Conservation (phyloP, 2,329 filamentous ascomycete species). For the Penicillium italicum region DNA sequence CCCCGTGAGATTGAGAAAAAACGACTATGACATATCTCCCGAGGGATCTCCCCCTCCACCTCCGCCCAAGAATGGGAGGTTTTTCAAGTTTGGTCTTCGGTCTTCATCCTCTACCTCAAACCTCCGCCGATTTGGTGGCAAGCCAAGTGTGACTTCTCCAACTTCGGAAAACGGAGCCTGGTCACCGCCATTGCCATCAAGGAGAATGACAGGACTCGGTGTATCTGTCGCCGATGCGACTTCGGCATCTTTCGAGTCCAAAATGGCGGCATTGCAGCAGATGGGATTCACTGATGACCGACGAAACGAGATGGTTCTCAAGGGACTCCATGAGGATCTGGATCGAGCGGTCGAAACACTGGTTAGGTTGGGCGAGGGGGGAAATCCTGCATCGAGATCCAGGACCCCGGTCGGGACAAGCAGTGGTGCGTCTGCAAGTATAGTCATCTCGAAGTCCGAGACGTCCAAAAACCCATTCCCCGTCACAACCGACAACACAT, state of each 20-base stretch:
- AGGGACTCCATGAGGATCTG: conserved; percentile 77
- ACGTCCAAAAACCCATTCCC: conserved; percentile 40
- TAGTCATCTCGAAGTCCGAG: conserved; percentile 20
- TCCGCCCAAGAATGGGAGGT: conserved; percentile 58
- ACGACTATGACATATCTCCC: conserved; percentile 33
- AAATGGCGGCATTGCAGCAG: conserved; percentile 72
- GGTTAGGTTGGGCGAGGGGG: conserved; percentile 72
- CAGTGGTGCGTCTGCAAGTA: conserved; percentile 19
- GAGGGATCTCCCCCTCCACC: conserved; percentile 56
- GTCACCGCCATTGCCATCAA: conserved; percentile 21
- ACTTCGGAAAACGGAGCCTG: conserved; percentile 25
- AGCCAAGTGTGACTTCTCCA: conserved; percentile 44
- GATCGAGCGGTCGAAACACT: conserved; percentile 83
- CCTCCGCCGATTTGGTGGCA: conserved; percentile 56
- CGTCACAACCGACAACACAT: conserved; percentile 1
- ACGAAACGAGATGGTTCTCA: conserved; percentile 75
- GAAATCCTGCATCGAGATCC: conserved; percentile 50
- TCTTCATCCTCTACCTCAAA: conserved; percentile 69
- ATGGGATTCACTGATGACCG: conserved; percentile 89
- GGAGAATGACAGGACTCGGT: conserved; percentile 55
- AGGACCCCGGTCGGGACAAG: conserved; percentile 50
- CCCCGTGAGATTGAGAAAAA: conserved; percentile 5
- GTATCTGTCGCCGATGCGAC: conserved; percentile 56
- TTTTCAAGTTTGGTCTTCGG: conserved; percentile 62
- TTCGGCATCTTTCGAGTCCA: conserved; percentile 59